Evolutionary conservation across 2,329 filamentous ascomycete species (phyloP).

Genomic region (Coniochaeta sp.): DNA sequence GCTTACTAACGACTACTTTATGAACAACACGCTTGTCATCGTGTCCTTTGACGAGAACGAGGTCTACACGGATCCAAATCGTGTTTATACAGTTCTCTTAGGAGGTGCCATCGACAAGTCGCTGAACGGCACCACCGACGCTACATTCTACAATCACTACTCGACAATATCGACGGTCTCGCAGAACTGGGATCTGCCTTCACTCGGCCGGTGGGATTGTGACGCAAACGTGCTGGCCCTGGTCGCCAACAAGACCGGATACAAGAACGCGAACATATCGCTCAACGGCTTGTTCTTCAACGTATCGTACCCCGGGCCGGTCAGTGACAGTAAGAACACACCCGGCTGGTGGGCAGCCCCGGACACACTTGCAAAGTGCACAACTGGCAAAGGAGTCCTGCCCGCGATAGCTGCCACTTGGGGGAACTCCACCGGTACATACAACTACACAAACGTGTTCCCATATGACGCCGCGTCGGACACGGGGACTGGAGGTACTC

Average conservation of each 20-base stretch:
- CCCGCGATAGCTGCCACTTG: constrained; percentile 5
- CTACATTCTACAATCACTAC: constrained; percentile 39
- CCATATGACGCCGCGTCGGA: constrained; percentile 37
- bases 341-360: constrained; percentile 16
- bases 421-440: constrained; percentile 6
- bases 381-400: constrained; percentile 9
- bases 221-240: constrained; percentile 6
- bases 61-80: constrained; percentile 42
- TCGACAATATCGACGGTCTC: constrained; percentile 6
- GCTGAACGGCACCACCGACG: constrained; percentile 41
- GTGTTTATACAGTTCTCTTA: constrained; percentile 44
- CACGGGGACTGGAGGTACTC: constrained; percentile 21
- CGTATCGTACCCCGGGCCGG: background rate
- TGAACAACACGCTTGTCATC: constrained; percentile 44
- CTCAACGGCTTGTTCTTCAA: background rate
- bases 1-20: constrained; percentile 40
- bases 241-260: constrained; percentile 6
- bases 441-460: constrained; percentile 16
- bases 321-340: constrained; percentile 12
- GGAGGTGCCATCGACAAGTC: constrained; percentile 41
- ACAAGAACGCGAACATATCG: constrained; percentile 2
- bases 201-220: constrained; percentile 33
- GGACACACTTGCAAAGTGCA: constrained; percentile 8
- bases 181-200: constrained; percentile 5
- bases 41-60: constrained; percentile 53